Base-by-base conservation (phyloP, 129 eudicot genomes). In the Artemisia argyi region DNA sequence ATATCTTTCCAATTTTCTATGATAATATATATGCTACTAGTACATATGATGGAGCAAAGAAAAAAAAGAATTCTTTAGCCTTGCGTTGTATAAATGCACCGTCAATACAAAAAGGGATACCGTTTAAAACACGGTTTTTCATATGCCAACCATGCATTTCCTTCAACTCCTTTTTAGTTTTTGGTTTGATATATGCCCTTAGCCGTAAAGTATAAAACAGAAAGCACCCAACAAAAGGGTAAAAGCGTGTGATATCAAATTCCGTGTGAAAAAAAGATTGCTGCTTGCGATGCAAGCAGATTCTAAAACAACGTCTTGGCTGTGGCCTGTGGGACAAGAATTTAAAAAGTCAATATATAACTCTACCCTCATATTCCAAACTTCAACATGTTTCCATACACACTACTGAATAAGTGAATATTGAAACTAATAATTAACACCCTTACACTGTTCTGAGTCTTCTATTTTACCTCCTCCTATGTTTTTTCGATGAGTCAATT, bases 51-150 rank as follows among this genome's bases (percentile, higher is more conserved):
- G 26, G 26, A 24, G 26, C 26, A 24, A 24, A 24, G 26, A 24
- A 24, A 24, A 24, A 24, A 24, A 24, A 24, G 24, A 24, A 24
- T 24, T 24, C 26, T 24, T 24, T 39, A 39, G 46, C 9, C 46
- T 39, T 39, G 46, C 7, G 46, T 39, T 39, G 46, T 39, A 68
- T 9, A 28, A 50, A 54, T 51, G 73, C 61, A 68, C 73, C 73
- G 73, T 51, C 73, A 3, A 9, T 28, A 51, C 16, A 68, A 51
- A 68, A 39, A 39, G 46, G 11, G 61, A 68, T 68, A 28, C 49
- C 73, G 42, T 68, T 50, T 42, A 49, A 68, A 67, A 68, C 73
- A 68, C 73, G 61, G n/a, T 68, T 52, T 12, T n/a, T 39, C 46
- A 39, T 39, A 39, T 39, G 46, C 46, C 46, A 39, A 10, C 46